Evolutionary conservation across 1,284 basidiomycete genomes (phyloP).

Genomic region (Apiotrichum montevideense): DNA sequence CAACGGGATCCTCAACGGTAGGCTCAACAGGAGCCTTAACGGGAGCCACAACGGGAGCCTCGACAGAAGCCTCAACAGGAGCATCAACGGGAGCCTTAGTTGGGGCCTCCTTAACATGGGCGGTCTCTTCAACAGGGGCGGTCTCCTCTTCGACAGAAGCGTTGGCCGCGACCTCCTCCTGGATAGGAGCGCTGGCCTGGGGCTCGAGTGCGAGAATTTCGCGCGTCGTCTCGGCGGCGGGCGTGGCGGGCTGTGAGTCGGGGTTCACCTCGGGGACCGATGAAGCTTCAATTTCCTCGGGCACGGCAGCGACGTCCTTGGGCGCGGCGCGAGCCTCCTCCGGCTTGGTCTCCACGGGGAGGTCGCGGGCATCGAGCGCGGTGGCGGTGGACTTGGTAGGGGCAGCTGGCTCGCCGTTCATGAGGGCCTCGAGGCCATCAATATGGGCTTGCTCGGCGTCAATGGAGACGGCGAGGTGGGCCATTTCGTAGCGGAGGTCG

Average conservation of each 20-base stretch:
- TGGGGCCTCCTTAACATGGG: too few relatives aligned
- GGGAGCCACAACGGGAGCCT: too few relatives aligned
- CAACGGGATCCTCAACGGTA: too few relatives aligned
- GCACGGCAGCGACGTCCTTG: background rate
- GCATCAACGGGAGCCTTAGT: too few relatives aligned
- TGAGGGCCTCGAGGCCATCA: background rate
- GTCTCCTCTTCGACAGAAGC: too few relatives aligned
- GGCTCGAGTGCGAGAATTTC: background rate
- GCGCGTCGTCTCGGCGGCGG: background rate
- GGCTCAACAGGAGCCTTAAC: too few relatives aligned
- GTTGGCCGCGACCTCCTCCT: too few relatives aligned
- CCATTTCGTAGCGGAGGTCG: slow-evolving; percentile 4
- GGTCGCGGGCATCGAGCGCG: background rate
- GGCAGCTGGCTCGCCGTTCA: background rate
- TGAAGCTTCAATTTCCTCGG: background rate
- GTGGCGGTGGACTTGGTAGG: background rate
- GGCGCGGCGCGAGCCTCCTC: background rate
- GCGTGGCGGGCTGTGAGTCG: background rate
- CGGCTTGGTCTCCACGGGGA: background rate
- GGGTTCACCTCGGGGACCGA: background rate
- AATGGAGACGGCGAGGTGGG: slow-evolving; percentile 2
- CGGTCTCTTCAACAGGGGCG: too few relatives aligned
- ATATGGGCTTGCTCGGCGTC: slow-evolving; percentile 5
- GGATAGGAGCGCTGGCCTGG: too few relatives aligned
- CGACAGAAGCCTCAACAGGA: too few relatives aligned